These are phyloP conservation scores for Neurospora sublineolata DNA, from an alignment of 495 filamentous ascomycete genomes.

Conservation along the genomic window DNA sequence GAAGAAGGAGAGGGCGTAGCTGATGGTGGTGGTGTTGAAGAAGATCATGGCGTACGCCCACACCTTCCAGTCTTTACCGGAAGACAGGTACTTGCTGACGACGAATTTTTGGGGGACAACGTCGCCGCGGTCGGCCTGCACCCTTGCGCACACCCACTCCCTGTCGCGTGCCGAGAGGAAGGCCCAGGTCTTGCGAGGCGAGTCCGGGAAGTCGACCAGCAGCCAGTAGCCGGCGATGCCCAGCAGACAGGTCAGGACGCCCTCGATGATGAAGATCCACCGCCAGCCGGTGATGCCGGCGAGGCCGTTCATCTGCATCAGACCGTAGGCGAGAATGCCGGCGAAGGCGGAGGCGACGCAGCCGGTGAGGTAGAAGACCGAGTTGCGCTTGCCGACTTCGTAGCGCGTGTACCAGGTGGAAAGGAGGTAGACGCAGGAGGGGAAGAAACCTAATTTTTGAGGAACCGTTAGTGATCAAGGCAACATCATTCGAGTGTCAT, in stretches of 20 bases:
- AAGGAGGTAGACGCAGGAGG: constrained; percentile 50
- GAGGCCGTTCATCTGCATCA: constrained; percentile 44
- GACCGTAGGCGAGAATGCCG: constrained; percentile 54
- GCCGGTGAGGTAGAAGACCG: constrained; percentile 53
- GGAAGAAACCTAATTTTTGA: constrained; percentile 38
- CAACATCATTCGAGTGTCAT: background rate
- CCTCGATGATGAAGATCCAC: constrained; percentile 56
- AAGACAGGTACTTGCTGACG: constrained; percentile 36
- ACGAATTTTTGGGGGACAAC: constrained; percentile 38
- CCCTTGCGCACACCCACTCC: constrained; percentile 46
- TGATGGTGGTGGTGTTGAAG: constrained; percentile 46
- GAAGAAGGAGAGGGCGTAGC: constrained; percentile 58
- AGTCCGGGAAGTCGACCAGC: constrained; percentile 51
- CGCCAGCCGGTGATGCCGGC: constrained; percentile 45
- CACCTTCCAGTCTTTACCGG: constrained; percentile 44
- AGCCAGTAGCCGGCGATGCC: constrained; percentile 39
- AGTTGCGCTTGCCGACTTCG: constrained; percentile 53
- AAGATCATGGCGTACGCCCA: constrained; percentile 52
- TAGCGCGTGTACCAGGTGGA: constrained; percentile 55
- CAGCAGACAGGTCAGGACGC: constrained; percentile 37
- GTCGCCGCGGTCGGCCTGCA: constrained; percentile 49
- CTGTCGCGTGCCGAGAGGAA: constrained; percentile 41
- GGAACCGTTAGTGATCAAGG: background rate
- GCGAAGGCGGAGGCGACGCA: constrained; percentile 49
- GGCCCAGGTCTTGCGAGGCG: constrained; percentile 36